phyloP scores from a whole-genome alignment of 805 yeast genomes.

The Metschnikowia proteae region DNA sequence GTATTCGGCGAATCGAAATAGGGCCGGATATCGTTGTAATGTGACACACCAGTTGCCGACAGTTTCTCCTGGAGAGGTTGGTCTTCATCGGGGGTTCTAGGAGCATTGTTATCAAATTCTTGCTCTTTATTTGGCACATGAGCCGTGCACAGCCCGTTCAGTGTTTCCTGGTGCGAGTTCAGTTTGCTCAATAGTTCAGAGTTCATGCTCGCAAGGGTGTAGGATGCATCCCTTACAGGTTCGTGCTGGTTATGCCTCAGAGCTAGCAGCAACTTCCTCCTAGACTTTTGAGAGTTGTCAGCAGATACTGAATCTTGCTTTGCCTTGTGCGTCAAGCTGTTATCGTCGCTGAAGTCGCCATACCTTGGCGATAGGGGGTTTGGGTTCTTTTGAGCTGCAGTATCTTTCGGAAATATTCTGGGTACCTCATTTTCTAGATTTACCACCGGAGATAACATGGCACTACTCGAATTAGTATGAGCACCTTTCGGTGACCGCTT shows the following conservation, averaged over 20 bases:
- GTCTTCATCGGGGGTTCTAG: not conserved
- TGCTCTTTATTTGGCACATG: not conserved
- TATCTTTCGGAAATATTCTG: not conserved
- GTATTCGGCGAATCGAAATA: constrained; percentile 4
- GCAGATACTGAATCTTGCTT: constrained; percentile 23
- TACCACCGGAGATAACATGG: not conserved
- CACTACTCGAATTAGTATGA: not conserved
- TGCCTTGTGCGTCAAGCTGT: not conserved
- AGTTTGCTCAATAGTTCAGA: not conserved
- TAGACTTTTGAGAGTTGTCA: constrained; percentile 27
- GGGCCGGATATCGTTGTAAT: constrained; percentile 1
- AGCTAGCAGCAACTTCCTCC: constrained; percentile 32
- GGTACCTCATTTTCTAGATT: not conserved
- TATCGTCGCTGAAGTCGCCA: not conserved
- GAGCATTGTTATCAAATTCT: not conserved
- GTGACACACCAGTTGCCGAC: not conserved
- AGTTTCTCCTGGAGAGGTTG: not conserved
- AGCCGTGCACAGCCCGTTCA: not conserved
- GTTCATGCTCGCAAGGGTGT: not conserved
- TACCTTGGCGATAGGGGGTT: not conserved
- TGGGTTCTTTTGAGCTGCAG: not conserved
- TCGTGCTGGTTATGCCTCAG: constrained; percentile 6
- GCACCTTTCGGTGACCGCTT: not conserved
- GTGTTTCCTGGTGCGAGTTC: not conserved
- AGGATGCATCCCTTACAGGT: not conserved